These are phyloP conservation scores for Citrus hindsii DNA, from an alignment of 345 rosid genomes.

Conservation along the genomic window DNA sequence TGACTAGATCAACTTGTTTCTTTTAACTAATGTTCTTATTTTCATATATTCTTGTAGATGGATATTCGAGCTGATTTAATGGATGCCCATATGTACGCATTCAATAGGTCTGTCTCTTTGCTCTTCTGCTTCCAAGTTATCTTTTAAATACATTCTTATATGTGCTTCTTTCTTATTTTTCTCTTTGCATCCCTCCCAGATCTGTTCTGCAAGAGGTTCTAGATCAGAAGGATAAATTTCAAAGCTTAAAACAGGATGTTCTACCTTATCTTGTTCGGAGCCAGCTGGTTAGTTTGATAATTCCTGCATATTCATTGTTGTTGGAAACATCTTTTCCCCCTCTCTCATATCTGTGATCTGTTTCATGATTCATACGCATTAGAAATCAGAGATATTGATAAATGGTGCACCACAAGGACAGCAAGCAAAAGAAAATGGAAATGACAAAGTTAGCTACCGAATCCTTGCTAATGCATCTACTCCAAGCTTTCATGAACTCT, in stretches of 20 bases:
- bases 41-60: constrained; percentile 54
- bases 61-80: constrained; percentile 90
- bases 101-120: constrained; percentile 66
- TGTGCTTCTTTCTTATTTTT: constrained; percentile 2
- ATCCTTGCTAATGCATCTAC: constrained; percentile 71
- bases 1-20: constrained; percentile 4
- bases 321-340: neutral
- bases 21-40: constrained; percentile 11
- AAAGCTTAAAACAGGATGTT: constrained; percentile 78
- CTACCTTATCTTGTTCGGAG: constrained; percentile 89
- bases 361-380: constrained; percentile 12
- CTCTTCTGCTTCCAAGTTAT: constrained; percentile 8
- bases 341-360: constrained; percentile 10
- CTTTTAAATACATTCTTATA: neutral
- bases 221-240: constrained; percentile 63
- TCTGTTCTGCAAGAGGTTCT: constrained; percentile 75
- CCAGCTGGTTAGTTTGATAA: constrained; percentile 77
- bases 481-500: constrained; percentile 68
- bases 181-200: constrained; percentile 33
- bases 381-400: constrained; percentile 63
- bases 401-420: constrained; percentile 40
- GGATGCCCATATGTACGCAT: constrained; percentile 96
- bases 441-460: constrained; percentile 44
- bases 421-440: constrained; percentile 72
- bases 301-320: constrained; percentile 9